Evolutionary conservation across 2,329 filamentous ascomycete species (phyloP).

Genomic region (Apiospora sp.): DNA sequence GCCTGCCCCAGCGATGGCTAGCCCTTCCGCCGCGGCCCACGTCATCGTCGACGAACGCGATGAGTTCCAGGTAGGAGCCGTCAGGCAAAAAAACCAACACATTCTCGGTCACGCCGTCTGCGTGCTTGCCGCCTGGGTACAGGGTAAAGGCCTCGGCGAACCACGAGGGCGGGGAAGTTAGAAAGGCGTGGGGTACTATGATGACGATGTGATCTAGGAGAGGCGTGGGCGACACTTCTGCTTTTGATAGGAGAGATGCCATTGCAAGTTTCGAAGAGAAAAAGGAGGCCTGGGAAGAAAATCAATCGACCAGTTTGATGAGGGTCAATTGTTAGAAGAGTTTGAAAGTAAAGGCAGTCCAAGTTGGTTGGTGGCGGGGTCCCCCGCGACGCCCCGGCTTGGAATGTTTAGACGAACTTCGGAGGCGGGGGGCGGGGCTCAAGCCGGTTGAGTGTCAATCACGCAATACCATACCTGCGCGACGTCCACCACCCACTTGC

Average conservation of each 20-base stretch:
- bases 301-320: not conserved
- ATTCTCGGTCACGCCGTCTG: slow-evolving; percentile 68
- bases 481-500: not conserved
- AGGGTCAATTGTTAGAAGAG: not conserved
- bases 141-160: slow-evolving; percentile 64
- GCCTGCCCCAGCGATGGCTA: slow-evolving; percentile 66
- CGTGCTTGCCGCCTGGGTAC: slow-evolving; percentile 67
- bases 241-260: slow-evolving; percentile 19
- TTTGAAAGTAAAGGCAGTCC: not conserved
- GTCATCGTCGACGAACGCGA: slow-evolving; percentile 62
- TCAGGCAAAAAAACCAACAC: slow-evolving; percentile 68
- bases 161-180: slow-evolving; percentile 56
- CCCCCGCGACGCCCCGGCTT: not conserved
- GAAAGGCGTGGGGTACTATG: slow-evolving; percentile 60
- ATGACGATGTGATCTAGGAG: slow-evolving; percentile 71
- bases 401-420: not conserved
- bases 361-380: too few species aligned
- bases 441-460: not conserved
- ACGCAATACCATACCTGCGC: not conserved
- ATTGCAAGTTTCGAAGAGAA: not conserved
- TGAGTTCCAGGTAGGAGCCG: slow-evolving; percentile 72
- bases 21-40: slow-evolving; percentile 48
- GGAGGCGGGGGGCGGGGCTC: not conserved
- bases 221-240: slow-evolving; percentile 24
- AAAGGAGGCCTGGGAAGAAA: not conserved